Evolutionary conservation across 257 asterid species (phyloP), one percentile per base, ranked within the genome.

Genomic region (Salvia rosmarinus): DNA sequence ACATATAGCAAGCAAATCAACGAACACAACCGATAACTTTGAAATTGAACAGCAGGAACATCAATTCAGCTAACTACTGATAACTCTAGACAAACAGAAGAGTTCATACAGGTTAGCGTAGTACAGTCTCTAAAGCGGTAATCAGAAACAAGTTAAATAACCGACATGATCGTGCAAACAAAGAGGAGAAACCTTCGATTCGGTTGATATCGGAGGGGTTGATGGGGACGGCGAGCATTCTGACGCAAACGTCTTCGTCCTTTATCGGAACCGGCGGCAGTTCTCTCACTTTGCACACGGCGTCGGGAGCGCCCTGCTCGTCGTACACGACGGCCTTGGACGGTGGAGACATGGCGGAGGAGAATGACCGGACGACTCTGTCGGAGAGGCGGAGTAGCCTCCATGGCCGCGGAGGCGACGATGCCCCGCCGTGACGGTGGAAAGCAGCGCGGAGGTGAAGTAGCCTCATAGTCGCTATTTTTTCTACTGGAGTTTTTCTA

Each of bases 121-220:
- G 50, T 39, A 62, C 32, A 7, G 71, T 52, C 23, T 1, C 47
- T 16, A 16, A 57, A 64, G 28, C 61, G 34, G 43, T 39, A 28
- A 25, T 59, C 64, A 34, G 7, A 47, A 54, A 68, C n/a, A n/a
- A n/a, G n/a, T n/a, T n/a, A n/a, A n/a, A n/a, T n/a, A 72, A 37
- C 55, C 37, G 47, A 52, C 47, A 46, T 4, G 20, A 47, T 52
- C 70, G 37, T 19, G 60, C 62, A 28, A 6, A 43, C 44, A 14
- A 40, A 59, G 16, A 57, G 62, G 67, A 71, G 39, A 34, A 4
- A 92, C 98, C 97, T 87, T 94, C 85, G 60, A 95, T 95, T 69
- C 99, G 81, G 74, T 95, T 95, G 63, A 95, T 88, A 73, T 95
- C 99, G 43, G 99, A 95, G 51, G 99, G 99, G 71, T 95, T 95